phyloP scores from a whole-genome alignment of 495 filamentous ascomycete genomes.

The Podospora fimiseda region DNA sequence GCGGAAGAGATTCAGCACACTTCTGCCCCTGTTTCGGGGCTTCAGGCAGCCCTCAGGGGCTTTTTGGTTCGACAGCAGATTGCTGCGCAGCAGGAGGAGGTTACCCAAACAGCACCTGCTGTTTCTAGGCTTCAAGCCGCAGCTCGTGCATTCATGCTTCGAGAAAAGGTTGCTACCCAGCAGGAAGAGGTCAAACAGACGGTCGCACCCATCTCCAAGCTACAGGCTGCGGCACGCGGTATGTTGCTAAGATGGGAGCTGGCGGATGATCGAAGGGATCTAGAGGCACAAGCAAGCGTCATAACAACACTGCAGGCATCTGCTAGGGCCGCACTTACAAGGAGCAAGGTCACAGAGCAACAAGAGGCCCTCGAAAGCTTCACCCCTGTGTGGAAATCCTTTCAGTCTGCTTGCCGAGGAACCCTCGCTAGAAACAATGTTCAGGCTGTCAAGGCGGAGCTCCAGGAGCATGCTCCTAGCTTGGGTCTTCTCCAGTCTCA shows the following conservation, averaged over 20 bases:
- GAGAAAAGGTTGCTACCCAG: constrained; percentile 46
- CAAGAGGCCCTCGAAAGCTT: constrained; percentile 35
- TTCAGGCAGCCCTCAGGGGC: background rate
- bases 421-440: constrained; percentile 38
- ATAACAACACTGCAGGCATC: constrained; percentile 48
- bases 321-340: constrained; percentile 31
- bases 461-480: constrained; percentile 28
- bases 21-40: constrained; percentile 37
- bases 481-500: constrained; percentile 35
- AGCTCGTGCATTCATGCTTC: constrained; percentile 52
- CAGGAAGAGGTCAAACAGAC: constrained; percentile 45
- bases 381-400: constrained; percentile 35
- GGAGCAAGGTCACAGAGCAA: constrained; percentile 31
- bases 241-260: constrained; percentile 39
- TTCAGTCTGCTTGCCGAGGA: constrained; percentile 47
- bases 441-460: constrained; percentile 31
- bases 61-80: background rate
- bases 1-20: constrained; percentile 45
- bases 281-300: constrained; percentile 29
- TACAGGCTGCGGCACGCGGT: constrained; percentile 51
- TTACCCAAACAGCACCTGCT: background rate
- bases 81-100: background rate
- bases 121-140: constrained; percentile 54
- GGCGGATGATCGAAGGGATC: constrained; percentile 29
- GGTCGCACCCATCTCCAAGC: constrained; percentile 37